Evolutionary conservation across 148 eudicot species (phyloP).

Genomic region (Arbutus unedo): DNA sequence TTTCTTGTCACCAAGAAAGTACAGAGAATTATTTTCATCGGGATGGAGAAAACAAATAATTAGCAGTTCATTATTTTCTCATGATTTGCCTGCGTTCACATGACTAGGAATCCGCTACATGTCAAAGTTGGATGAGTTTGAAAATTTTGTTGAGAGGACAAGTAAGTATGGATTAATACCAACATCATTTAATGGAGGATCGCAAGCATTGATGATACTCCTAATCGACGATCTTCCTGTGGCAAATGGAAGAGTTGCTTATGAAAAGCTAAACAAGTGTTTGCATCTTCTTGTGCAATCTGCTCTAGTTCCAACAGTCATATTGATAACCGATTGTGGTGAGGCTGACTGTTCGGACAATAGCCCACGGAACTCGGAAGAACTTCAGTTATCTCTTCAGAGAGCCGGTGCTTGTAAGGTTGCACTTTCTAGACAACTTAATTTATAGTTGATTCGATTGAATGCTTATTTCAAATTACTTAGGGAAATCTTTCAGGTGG

Average conservation of each 20-base stretch:
- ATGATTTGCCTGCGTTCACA: not conserved
- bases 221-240: constrained; percentile 92
- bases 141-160: constrained; percentile 74
- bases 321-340: constrained; percentile 68
- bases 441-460: not conserved
- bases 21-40: not conserved
- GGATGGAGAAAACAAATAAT: not conserved
- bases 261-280: constrained; percentile 58
- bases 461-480: constrained; percentile 13
- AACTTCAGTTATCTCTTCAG: constrained; percentile 64
- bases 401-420: constrained; percentile 93
- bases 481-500: constrained; percentile 54
- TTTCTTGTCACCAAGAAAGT: not conserved
- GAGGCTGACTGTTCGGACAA: constrained; percentile 57
- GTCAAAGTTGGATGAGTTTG: constrained; percentile 94
- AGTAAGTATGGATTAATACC: constrained; percentile 75
- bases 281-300: constrained; percentile 80
- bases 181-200: constrained; percentile 29
- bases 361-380: constrained; percentile 57
- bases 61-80: constrained; percentile 1
- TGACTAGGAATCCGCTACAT: constrained; percentile 59
- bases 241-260: constrained; percentile 65
- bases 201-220: constrained; percentile 45
- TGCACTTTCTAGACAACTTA: constrained; percentile 28
- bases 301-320: constrained; percentile 72